A percentile compares a stretch with the other conserved stretches of the same genome.
Conservation (phyloP, 352 stramenopile species). For the Blastocystis sp. region DNA sequence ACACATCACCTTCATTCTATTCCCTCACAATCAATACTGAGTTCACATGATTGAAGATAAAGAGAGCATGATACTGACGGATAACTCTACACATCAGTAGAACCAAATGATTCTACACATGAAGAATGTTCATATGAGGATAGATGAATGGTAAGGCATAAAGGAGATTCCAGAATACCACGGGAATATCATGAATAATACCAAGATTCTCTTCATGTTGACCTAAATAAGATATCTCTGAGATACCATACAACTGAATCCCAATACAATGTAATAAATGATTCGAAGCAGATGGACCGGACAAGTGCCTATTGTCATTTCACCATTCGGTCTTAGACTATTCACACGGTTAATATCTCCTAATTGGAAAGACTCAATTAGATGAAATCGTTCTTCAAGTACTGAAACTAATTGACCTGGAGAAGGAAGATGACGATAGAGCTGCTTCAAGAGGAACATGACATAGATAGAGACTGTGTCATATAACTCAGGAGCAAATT, state of each 20-base stretch:
- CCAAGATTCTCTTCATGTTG: neutral
- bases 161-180: constrained; percentile 27
- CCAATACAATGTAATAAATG: constrained; percentile 12
- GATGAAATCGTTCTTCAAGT: constrained; percentile 15
- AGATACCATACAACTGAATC: neutral
- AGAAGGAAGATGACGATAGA: neutral
- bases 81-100: neutral
- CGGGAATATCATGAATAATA: neutral
- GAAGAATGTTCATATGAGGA: neutral
- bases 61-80: neutral
- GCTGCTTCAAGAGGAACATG: constrained; percentile 11
- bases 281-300: neutral
- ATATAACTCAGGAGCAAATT: neutral
- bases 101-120: neutral
- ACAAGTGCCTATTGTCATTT: neutral
- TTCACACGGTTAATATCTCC: neutral
- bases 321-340: neutral
- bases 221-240: neutral
- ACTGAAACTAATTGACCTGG: neutral
- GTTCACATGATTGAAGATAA: neutral
- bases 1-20: neutral
- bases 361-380: constrained; percentile 11
- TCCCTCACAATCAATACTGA: neutral
- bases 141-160: constrained; percentile 6
- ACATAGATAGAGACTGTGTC: neutral